Evolutionary conservation across 1,139 yeast genomes (phyloP).

Genomic region (Eremothecium cymbalariae): DNA sequence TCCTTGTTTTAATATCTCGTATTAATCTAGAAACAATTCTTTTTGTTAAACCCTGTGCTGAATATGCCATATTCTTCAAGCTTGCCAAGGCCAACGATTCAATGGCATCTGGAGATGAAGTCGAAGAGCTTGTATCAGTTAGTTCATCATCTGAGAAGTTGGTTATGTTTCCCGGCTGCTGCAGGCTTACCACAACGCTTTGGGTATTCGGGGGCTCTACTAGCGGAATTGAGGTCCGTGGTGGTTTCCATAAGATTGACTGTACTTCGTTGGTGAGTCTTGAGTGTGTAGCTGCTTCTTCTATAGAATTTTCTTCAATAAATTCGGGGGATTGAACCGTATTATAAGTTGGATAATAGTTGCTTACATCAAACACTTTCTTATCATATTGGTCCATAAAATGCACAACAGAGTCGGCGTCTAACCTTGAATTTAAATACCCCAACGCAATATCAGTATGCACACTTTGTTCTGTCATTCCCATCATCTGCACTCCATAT

Average conservation of each 20-base stretch:
- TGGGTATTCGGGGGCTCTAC: conserved; percentile 20
- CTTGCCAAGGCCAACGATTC: conserved; percentile 26
- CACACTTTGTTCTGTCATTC: conserved; percentile 84
- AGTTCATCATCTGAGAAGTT: conserved; percentile 5
- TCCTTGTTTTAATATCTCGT: conserved; percentile 13
- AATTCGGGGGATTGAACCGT: background rate
- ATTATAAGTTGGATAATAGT: background rate
- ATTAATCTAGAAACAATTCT: conserved; percentile 19
- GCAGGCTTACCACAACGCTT: conserved; percentile 18
- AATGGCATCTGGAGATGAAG: conserved; percentile 6
- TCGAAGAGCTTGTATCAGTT: conserved; percentile 4
- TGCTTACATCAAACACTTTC: conserved; percentile 35
- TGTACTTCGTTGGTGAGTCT: background rate
- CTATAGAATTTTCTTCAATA: background rate
- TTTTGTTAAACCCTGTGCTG: conserved; percentile 8
- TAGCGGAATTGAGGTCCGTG: conserved; percentile 22
- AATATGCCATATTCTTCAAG: conserved; percentile 21
- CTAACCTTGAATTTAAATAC: conserved; percentile 13
- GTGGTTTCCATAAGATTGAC: conserved; percentile 21
- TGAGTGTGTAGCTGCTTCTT: background rate
- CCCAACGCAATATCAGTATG: conserved; percentile 23
- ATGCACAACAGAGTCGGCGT: conserved; percentile 35
- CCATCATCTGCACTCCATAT: conserved; percentile 97
- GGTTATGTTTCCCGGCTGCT: conserved; percentile 5
- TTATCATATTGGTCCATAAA: conserved; percentile 59